Evolutionary conservation across 2,329 filamentous ascomycete genomes (phyloP).

Genomic region (Pseudomassariella vexata): DNA sequence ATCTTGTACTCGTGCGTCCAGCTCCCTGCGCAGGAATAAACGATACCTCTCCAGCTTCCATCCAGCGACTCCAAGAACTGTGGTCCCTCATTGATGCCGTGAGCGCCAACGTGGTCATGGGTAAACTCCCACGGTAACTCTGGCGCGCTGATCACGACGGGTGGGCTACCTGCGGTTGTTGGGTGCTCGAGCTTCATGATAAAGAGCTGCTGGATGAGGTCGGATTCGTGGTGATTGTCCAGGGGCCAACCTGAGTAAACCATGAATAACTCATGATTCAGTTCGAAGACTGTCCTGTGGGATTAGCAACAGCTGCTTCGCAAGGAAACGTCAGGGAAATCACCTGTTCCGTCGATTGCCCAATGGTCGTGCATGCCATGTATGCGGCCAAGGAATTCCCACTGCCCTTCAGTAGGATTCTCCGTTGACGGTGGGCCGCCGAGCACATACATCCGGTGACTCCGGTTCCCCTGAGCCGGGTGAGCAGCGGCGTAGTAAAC

Average conservation of each 20-base stretch:
- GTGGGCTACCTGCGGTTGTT: conserved; percentile 12
- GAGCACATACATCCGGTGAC: conserved; percentile 26
- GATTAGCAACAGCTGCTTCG: too few relatives aligned
- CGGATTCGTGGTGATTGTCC: conserved; percentile 12
- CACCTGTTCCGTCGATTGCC: conserved; percentile 27
- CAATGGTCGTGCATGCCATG: conserved; percentile 21
- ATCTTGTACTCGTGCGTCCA: conserved; percentile 29
- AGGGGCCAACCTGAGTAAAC: conserved; percentile 26
- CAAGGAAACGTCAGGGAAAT: too few relatives aligned
- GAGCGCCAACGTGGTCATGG: conserved; percentile 17
- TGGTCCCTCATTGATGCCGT: conserved; percentile 27
- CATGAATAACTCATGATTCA: conserved; percentile 20
- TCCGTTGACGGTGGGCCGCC: conserved; percentile 19
- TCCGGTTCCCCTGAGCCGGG: conserved; percentile 20
- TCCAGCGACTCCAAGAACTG: conserved; percentile 24
- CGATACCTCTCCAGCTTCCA: conserved; percentile 21
- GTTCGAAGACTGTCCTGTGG: conserved; percentile 24
- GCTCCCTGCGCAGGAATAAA: conserved; percentile 23
- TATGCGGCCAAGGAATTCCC: conserved; percentile 25
- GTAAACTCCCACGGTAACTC: conserved; percentile 24
- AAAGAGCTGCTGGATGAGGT: conserved; percentile 22
- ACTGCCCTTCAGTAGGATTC: conserved; percentile 20
- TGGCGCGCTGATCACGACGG: conserved; percentile 17
- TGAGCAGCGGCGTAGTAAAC: conserved; percentile 26
- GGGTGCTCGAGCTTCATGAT: conserved; percentile 20